Percentiles rank a stretch among this genome's conserved stretches.
phyloP scores from a whole-genome alignment of 2,329 filamentous ascomycete species.

The Bertia moriformis region DNA sequence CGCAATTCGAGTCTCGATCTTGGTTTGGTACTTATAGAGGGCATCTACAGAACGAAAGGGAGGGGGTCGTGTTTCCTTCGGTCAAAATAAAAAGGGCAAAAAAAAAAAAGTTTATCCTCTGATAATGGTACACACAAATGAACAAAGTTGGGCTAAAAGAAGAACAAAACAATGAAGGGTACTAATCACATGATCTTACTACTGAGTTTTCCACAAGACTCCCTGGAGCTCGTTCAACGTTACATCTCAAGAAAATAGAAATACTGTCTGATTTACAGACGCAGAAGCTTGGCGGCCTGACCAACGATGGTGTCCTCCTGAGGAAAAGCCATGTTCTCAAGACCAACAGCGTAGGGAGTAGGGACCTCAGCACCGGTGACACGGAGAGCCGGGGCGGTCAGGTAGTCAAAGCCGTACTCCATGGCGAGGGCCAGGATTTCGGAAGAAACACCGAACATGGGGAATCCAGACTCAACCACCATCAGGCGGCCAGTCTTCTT shows the following conservation, averaged over 20 bases:
- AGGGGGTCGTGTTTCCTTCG: no score
- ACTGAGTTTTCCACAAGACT: no score
- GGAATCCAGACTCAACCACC: constrained; percentile 89
- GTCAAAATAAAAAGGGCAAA: no score
- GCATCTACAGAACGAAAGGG: no score
- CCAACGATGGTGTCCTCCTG: constrained; percentile 75
- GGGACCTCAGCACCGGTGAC: constrained; percentile 95
- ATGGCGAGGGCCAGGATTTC: constrained; percentile 90
- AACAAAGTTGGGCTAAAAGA: not conserved
- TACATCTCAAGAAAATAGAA: not conserved
- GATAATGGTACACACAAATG: not conserved
- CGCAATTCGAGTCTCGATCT: no score
- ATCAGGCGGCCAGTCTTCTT: constrained; percentile 96
- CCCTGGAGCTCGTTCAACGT: not conserved
- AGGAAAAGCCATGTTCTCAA: constrained; percentile 93
- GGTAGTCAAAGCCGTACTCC: constrained; percentile 97
- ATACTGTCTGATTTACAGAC: constrained; percentile 41
- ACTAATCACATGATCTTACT: not conserved
- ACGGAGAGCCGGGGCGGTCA: constrained; percentile 82
- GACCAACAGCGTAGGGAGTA: constrained; percentile 81
- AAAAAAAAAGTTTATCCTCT: not conserved
- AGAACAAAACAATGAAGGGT: constrained; percentile 1
- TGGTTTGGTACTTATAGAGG: no score
- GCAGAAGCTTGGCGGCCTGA: constrained; percentile 78
- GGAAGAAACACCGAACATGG: constrained; percentile 78